These are phyloP conservation scores for Talaromyces sp. DNA, from an alignment of 2,329 filamentous ascomycete genomes.

Conservation along the genomic window DNA sequence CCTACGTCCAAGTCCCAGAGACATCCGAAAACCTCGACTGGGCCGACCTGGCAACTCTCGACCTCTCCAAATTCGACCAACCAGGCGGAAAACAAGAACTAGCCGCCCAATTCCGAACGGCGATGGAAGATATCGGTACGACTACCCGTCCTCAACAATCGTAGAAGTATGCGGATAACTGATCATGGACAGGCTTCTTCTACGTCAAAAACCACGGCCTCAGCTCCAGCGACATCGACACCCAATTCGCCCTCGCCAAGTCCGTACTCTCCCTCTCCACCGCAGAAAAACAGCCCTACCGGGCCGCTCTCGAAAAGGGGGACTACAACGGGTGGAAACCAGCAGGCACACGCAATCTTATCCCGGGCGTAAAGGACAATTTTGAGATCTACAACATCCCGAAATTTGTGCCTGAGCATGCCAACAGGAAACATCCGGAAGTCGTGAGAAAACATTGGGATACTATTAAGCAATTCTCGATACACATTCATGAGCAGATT, in stretches of 20 bases:
- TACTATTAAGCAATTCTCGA: conserved; percentile 55
- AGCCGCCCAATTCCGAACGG: conserved; percentile 54
- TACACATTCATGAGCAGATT: conserved; percentile 27
- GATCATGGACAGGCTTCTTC: conserved; percentile 51
- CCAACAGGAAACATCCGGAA: neutral
- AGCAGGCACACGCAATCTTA: conserved; percentile 30
- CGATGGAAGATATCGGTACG: conserved; percentile 41
- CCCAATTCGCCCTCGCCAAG: conserved; percentile 60
- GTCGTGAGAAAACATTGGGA: neutral
- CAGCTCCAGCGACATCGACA: conserved; percentile 56
- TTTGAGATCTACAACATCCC: conserved; percentile 60
- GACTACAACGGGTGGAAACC: conserved; percentile 59
- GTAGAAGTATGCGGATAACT: neutral
- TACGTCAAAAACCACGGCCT: conserved; percentile 63
- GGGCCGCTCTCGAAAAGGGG: conserved; percentile 45
- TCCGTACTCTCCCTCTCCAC: conserved; percentile 56
- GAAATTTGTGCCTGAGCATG: conserved; percentile 47
- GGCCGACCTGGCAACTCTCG: conserved; percentile 58
- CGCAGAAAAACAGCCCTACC: conserved; percentile 59
- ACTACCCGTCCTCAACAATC: no score
- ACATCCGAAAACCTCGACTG: conserved; percentile 33
- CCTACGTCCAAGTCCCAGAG: neutral
- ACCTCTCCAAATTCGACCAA: conserved; percentile 53
- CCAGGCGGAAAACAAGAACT: conserved; percentile 55
- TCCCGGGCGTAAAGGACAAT: conserved; percentile 49